Evolutionary conservation across 2,329 filamentous ascomycete species (phyloP), one percentile per base, ranked within the genome.

Genomic region (Botryosphaeria agaves): DNA sequence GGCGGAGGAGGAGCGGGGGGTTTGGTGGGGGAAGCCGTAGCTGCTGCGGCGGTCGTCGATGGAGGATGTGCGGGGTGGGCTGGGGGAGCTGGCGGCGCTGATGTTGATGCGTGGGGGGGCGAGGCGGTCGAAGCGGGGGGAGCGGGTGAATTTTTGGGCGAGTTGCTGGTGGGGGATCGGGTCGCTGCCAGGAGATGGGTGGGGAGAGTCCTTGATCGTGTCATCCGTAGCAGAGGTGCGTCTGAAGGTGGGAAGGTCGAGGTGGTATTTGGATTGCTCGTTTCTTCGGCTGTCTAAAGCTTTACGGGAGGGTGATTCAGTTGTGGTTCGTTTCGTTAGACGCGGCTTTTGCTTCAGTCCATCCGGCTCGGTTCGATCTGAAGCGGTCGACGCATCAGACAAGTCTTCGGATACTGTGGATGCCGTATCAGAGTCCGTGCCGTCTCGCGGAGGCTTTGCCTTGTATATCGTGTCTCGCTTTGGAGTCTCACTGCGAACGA

Each of bases 401-500:
- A 56, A 38, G 48, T 57, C 54, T 8, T 54, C 49, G 29, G 40
- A 43, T n/a, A n/a, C n/a, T n/a, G n/a, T n/a, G n/a, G n/a, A n/a
- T n/a, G n/a, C n/a, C n/a, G n/a, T n/a, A n/a, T n/a, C n/a, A n/a
- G n/a, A n/a, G n/a, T n/a, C n/a, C n/a, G n/a, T n/a, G n/a, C n/a
- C n/a, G n/a, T n/a, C n/a, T n/a, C n/a, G n/a, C n/a, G n/a, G n/a
- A n/a, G n/a, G n/a, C n/a, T n/a, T n/a, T n/a, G n/a, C n/a, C n/a
- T n/a, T n/a, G n/a, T n/a, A n/a, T 18, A 44, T 49, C 14, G 52
- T 45, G 18, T 76, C 72, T 41, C 65, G 69, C 41, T 66, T 69
- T 0, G 68, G 65, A 5, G 74, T 63, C 41, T 76, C 72, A 36
- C 61, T 64, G n/a, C 69, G 66, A 3, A 91, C 68, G 18, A 82